phyloP scores from a whole-genome alignment of 108 stramenopile genomes.

The Craspedostauros australis region DNA sequence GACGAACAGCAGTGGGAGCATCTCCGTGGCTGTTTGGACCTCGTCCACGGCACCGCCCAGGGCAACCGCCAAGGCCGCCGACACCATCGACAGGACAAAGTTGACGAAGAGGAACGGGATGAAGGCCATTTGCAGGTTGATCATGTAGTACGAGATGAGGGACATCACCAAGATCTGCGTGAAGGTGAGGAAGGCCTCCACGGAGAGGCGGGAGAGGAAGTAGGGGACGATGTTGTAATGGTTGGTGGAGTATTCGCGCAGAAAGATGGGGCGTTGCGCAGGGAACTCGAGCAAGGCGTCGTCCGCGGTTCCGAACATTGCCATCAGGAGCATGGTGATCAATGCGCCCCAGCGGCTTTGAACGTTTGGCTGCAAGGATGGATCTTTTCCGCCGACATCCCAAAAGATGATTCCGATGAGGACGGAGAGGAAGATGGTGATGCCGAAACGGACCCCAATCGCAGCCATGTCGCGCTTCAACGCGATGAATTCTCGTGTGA shows the following conservation, averaged over 20 bases:
- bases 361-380: slow-evolving; percentile 14
- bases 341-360: slow-evolving; percentile 57
- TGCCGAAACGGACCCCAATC: slow-evolving; percentile 36
- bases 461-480: slow-evolving; percentile 35
- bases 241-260: slow-evolving; percentile 63
- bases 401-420: slow-evolving; percentile 56
- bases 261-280: slow-evolving; percentile 26
- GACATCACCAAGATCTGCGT: slow-evolving; percentile 21
- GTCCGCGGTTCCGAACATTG: slow-evolving; percentile 42
- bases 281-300: slow-evolving; percentile 14
- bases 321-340: slow-evolving; percentile 27
- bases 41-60: slow-evolving; percentile 37
- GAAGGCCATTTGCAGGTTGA: slow-evolving; percentile 14
- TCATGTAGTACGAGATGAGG: slow-evolving; percentile 21
- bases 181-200: slow-evolving; percentile 25
- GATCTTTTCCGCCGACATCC: slow-evolving; percentile 30
- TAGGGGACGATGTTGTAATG: slow-evolving; percentile 53
- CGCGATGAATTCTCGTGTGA: slow-evolving; percentile 34
- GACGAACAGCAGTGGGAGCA: slow-evolving; percentile 50
- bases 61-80: slow-evolving; percentile 28
- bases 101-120: background rate
- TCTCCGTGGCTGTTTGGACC: slow-evolving; percentile 35
- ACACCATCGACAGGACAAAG: slow-evolving; percentile 18
- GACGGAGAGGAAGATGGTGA: slow-evolving; percentile 42
- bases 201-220: slow-evolving; percentile 23